Evolutionary conservation across 768 basidiomycete species (phyloP), one percentile per base, ranked within the genome.

Genomic region (Tricholomella constricta): DNA sequence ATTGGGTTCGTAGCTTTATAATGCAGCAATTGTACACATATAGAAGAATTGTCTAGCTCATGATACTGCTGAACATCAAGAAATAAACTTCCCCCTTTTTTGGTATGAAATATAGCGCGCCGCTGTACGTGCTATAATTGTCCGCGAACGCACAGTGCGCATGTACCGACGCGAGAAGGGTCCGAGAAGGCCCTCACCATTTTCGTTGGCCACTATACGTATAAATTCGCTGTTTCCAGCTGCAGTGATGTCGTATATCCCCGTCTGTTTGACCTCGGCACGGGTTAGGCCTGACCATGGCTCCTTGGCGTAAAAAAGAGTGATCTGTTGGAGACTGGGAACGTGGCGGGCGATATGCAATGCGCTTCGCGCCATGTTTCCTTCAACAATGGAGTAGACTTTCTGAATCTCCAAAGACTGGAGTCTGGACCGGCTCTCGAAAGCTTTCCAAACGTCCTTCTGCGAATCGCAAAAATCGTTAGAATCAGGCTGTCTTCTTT

Each of bases 381-480:
- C 56, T 37, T 64, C 62, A 25, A 44, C 43, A 3, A 52, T 45
- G 11, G 37, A 26, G 20, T 52, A 45, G 12, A 64, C 61, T 36
- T 62, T 64, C 17, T 51, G 50, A 9, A 64, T 47, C 46, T 62
- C 61, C 31, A 64, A 36, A 11, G 54, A 54, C 45, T 45, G 50
- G 17, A 64, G 57, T 22, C 50, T 50, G 51, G 60, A 59, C 6
- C 53, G 53, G 25, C 49, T 55, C 42, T 58, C 52, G 6, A 63
- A 42, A 23, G 62, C 60, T 48, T 37, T 55, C 55, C 57, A 53
- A 27, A 61, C 57, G 23, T 63, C 55, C 22, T 55, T 56, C 62
- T 63, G 23, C n/a, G n/a, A n/a, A n/a, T n/a, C n/a, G n/a, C 15
- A 46, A 31, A 10, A 19, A n/a, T 26, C 19, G 2, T 40, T 11